Evolutionary conservation across 2,329 filamentous ascomycete genomes (phyloP).

Genomic region (Teratosphaeria destructans): DNA sequence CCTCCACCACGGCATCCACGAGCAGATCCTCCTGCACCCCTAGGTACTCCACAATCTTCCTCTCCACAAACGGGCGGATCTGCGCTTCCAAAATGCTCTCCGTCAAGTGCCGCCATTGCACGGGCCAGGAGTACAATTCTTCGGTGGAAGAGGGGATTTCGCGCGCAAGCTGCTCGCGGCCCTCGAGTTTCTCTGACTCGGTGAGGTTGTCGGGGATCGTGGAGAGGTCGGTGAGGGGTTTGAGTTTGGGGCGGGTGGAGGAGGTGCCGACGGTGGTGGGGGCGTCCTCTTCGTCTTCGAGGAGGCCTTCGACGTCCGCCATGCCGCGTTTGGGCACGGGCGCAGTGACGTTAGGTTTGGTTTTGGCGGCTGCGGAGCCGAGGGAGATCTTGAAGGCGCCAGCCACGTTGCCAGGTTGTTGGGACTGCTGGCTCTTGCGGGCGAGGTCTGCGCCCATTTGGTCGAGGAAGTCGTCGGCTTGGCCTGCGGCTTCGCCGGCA

Average conservation of each 20-base stretch:
- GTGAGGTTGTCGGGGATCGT: constrained; percentile 60
- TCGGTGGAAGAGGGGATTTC: constrained; percentile 84
- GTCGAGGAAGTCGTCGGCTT: constrained; percentile 86
- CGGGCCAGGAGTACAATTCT: constrained; percentile 80
- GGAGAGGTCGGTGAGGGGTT: constrained; percentile 31
- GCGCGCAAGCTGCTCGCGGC: constrained; percentile 68
- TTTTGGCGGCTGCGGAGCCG: constrained; percentile 66
- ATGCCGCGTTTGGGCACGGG: constrained; percentile 40
- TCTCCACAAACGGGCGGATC: constrained; percentile 88
- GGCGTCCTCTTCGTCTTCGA: constrained; percentile 90
- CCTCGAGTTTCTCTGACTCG: constrained; percentile 78
- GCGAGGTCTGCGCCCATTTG: constrained; percentile 67
- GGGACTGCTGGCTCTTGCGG: constrained; percentile 50
- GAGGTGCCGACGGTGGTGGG: constrained; percentile 31
- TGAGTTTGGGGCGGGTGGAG: constrained; percentile 29
- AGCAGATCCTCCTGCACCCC: constrained; percentile 94
- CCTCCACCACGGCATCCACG: constrained; percentile 83
- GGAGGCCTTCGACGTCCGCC: constrained; percentile 83
- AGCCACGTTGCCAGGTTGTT: constrained; percentile 2
- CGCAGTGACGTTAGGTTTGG: constrained; percentile 45
- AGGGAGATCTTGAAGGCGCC: constrained; percentile 78
- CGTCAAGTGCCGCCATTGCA: constrained; percentile 88
- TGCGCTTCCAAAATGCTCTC: constrained; percentile 72
- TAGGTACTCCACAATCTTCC: constrained; percentile 94
- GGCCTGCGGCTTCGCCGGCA: constrained; percentile 66